Base-by-base conservation (phyloP, 148 eudicot species). In the Talinum fruticosum region DNA sequence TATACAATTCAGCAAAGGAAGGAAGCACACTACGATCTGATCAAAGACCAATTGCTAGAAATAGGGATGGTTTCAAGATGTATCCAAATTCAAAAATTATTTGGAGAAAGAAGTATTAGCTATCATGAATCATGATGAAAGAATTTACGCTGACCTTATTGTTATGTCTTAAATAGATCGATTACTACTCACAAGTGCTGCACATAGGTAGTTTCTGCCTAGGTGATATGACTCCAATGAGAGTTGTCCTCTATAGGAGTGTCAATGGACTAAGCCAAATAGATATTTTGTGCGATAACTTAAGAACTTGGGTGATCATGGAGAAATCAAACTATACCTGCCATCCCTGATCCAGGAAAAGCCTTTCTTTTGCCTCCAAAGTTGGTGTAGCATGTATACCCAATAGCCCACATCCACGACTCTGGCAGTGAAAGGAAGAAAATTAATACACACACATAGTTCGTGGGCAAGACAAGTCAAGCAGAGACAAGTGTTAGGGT, bases 331-430 rank as follows among this genome's bases (percentile, higher is more conserved):
- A 30, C 19, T 57, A 81, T 91, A 96, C 99, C 98, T 96, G 95
- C 99, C 99, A 93, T 81, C 99, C 99, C 70, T 93, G 97, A 81
- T 93, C 93, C 51, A 90, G 87, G 83, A 93, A 96, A 77, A 93
- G 91, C 66, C 82, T 90, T 86, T 93, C 97, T 86, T 93, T 96
- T 23, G 97, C 97, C 72, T 80, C 85, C 86, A 96, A 82, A 59
- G 99, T 93, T 78, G 99, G 99, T 73, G 99, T 96, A 83, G 83
- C 97, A 87, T 91, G 79, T 61, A 96, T 90, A 66, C 99, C 89
- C 83, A 96, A 87, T 68, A 96, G 86, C 76, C 84, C 94, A 88
- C 99, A 96, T 61, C 99, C 99, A 78, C 99, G 98, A 80, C 90
- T 93, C 99, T 96, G 86, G 75, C 84, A 66, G 41, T 75, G 68